Evolutionary conservation across 768 basidiomycete species (phyloP).

Genomic region (Leccinellum rugosiceps): DNA sequence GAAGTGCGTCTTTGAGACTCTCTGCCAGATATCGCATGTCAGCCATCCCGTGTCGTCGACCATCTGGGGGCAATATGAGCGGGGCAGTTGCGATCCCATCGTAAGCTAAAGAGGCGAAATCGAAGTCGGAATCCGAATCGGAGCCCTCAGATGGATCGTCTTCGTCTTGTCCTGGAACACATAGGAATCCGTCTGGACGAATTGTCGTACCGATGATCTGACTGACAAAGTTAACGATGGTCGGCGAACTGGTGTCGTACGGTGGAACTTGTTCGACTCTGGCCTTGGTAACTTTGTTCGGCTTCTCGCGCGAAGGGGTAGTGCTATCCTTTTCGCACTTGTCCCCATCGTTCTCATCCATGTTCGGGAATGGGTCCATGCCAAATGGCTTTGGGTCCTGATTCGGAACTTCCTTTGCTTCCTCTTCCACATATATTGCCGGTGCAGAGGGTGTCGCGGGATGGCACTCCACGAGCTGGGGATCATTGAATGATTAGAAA

Average conservation of each 20-base stretch:
- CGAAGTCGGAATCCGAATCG: not conserved
- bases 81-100: not conserved
- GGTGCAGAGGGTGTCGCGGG: constrained; percentile 11
- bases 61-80: not conserved
- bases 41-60: constrained; percentile 11
- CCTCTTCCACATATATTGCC: constrained; percentile 21
- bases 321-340: not conserved
- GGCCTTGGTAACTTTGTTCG: not conserved
- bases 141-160: not conserved
- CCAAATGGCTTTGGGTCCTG: constrained; percentile 2
- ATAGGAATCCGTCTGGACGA: constrained; percentile 10
- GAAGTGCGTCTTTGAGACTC: not conserved
- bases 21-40: constrained; percentile 3
- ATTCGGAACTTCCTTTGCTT: constrained; percentile 2
- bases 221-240: constrained; percentile 11
- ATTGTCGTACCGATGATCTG: constrained; percentile 14
- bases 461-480: constrained; percentile 13
- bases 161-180: not conserved
- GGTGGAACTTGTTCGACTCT: constrained; percentile 7
- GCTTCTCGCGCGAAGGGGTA: not conserved
- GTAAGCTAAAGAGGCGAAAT: not conserved
- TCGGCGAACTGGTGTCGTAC: constrained; percentile 8
- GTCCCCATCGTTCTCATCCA: not conserved
- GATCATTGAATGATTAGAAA: not conserved
- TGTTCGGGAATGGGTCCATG: constrained; percentile 1